Percentiles rank a stretch among this genome's conserved stretches.
Evolutionary conservation across 2,329 filamentous ascomycete species (phyloP).

Genomic region (Cryoendolithus antarcticus): DNA sequence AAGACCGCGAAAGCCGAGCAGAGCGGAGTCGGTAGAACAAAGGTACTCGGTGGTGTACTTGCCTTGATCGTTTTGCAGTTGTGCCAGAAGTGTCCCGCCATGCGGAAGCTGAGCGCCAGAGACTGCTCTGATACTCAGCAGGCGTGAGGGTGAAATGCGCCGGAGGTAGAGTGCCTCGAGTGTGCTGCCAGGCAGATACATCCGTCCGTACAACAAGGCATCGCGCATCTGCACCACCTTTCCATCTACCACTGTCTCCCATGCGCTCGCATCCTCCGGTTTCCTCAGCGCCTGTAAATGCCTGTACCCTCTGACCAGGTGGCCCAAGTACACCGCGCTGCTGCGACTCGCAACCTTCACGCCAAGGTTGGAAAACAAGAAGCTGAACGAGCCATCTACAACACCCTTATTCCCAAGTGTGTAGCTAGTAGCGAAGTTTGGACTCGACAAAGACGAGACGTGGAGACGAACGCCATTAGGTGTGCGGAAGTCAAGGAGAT

Average conservation of each 20-base stretch:
- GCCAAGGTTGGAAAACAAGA: slow-evolving; percentile 82
- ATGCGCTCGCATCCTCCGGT: slow-evolving; percentile 38
- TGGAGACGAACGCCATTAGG: slow-evolving; percentile 75
- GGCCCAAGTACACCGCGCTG: slow-evolving; percentile 60
- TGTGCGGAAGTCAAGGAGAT: slow-evolving; percentile 77
- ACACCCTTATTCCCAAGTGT: slow-evolving; percentile 81
- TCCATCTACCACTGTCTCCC: slow-evolving; percentile 43
- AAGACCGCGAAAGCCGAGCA: slow-evolving; percentile 75
- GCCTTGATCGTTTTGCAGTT: slow-evolving; percentile 71
- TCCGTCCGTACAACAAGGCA: slow-evolving; percentile 60
- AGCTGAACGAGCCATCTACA: slow-evolving; percentile 93
- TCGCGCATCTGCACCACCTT: slow-evolving; percentile 38
- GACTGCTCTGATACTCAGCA: slow-evolving; percentile 69
- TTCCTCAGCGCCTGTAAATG: slow-evolving; percentile 56
- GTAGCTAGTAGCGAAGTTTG: slow-evolving; percentile 91
- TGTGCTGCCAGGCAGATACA: slow-evolving; percentile 73
- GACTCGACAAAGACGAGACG: slow-evolving; percentile 80
- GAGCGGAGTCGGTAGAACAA: slow-evolving; percentile 80
- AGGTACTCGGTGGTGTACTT: slow-evolving; percentile 83
- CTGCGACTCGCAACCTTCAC: slow-evolving; percentile 58
- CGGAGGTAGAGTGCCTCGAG: slow-evolving; percentile 78
- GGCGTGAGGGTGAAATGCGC: slow-evolving; percentile 62
- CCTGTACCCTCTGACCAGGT: slow-evolving; percentile 70
- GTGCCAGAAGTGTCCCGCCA: slow-evolving; percentile 61
- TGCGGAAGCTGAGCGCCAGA: slow-evolving; percentile 60